Conservation (phyloP, 768 basidiomycete genomes). For the Rhizopogon salebrosus region DNA sequence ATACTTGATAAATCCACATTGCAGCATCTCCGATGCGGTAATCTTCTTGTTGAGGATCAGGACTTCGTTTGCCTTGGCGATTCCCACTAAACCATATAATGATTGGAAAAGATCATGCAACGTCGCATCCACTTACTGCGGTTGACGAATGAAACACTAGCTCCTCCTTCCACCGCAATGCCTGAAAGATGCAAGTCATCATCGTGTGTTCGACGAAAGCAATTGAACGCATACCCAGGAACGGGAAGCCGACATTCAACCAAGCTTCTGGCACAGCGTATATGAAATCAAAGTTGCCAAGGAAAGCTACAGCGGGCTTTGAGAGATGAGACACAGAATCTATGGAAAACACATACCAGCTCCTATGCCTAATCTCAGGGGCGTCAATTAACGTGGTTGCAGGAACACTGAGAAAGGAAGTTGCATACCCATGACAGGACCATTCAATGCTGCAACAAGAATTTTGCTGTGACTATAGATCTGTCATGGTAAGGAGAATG, state of each 20-base stretch:
- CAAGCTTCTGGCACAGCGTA: constrained; percentile 58
- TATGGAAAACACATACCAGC: constrained; percentile 38
- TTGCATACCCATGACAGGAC: constrained; percentile 65
- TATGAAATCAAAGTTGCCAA: constrained; percentile 75
- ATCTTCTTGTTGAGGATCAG: constrained; percentile 69
- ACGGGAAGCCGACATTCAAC: constrained; percentile 64
- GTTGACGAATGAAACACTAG: constrained; percentile 65
- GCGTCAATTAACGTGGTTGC: neutral
- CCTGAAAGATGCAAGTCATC: constrained; percentile 31
- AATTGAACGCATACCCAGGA: constrained; percentile 38
- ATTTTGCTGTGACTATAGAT: constrained; percentile 67
- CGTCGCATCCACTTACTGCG: constrained; percentile 39
- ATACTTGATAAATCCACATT: constrained; percentile 64
- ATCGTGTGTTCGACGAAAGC: neutral
- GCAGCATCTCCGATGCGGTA: constrained; percentile 48
- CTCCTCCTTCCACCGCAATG: constrained; percentile 62
- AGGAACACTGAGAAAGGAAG: neutral
- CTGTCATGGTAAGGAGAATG: constrained; percentile 25
- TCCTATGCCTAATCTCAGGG: constrained; percentile 45
- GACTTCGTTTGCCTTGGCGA: constrained; percentile 66
- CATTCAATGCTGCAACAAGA: constrained; percentile 66
- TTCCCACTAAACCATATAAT: constrained; percentile 46
- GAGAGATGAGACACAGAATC: neutral
- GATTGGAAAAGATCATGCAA: neutral
- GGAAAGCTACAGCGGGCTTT: constrained; percentile 39